Conservation (phyloP, 2,329 filamentous ascomycete species). For the Venturiaceae sp. region DNA sequence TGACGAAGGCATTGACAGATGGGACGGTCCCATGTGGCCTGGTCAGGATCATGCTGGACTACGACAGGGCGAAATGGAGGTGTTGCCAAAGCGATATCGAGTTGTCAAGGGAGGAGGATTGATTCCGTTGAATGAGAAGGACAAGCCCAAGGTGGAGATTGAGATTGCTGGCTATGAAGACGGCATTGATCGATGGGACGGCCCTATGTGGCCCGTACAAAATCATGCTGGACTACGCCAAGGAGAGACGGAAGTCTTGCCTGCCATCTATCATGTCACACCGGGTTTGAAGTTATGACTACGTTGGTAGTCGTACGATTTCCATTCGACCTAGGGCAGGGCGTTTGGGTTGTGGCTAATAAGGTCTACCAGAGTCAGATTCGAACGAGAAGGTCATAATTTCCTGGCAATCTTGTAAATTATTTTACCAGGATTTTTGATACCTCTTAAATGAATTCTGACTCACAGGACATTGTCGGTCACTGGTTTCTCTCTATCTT, state of each 20-base stretch:
- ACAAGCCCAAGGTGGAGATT: not conserved
- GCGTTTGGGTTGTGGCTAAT: no score
- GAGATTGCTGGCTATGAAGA: slow-evolving; percentile 17
- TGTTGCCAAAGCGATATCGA: not conserved
- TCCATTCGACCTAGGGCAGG: no score
- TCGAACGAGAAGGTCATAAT: no score
- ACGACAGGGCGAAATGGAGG: not conserved
- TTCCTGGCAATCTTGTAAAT: no score
- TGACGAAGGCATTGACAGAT: not conserved
- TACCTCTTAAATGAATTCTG: no score
- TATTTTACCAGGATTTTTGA: no score
- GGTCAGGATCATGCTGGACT: not conserved
- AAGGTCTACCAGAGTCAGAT: no score
- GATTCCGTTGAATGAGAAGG: not conserved
- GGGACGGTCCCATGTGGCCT: not conserved
- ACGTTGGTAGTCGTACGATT: not conserved
- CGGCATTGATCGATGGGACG: slow-evolving; percentile 19
- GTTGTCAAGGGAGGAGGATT: not conserved
- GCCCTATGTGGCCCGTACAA: slow-evolving; percentile 14
- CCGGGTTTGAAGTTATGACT: not conserved
- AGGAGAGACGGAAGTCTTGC: not conserved
- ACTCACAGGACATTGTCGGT: no score
- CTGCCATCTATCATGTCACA: not conserved
- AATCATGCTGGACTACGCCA: not conserved
- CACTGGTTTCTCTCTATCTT: not conserved